Base-by-base conservation (phyloP, 495 filamentous ascomycete species). In the Daldinia concentrica region DNA sequence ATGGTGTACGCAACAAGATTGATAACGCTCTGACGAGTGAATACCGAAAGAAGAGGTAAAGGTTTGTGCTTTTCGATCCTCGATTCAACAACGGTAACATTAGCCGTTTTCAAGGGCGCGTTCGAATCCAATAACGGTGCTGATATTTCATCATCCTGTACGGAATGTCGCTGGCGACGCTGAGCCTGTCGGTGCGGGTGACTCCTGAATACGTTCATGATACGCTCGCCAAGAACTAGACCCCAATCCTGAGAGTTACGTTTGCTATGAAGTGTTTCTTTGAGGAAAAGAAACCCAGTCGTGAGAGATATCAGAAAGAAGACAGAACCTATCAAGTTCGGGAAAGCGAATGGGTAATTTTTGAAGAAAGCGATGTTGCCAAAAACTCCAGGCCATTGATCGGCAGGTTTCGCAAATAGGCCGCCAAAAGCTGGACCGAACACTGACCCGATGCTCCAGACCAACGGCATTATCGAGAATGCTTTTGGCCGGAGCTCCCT, bases 371-470 rank as follows among this genome's bases (percentile, higher is more conserved):
- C 83, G 26, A 83, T 88, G 22, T 86, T 76, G 7, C 89, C 89
- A 77, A 95, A 95, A 15, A 91, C 59, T 12, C 79, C 80, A 3
- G 92, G 92, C 58, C 82, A 83, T 72, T 92, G 86, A 48, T 91
- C 88, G 1, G 89, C 87, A 2, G 95, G 95, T 59, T 91, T 88
- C 7, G 93, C 91, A 60, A 98, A 88, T 41, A 90, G 88, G 2
- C 95, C 95, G 26, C 95, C 95, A 73, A 98, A 90, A 1, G 90
- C 88, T 2, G 95, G 95, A 0, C 95, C 95, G 76, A 98, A 89
- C n/a, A 97, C 91, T 45, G 87, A 90, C 1, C 93, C 93, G 56
- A 94, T 85, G 9, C 88, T 90, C 91, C 92, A 93, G 32, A 88
- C 88, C 9, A 97, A 78, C 17, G 92, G 92, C 92, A 97, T 96